phyloP scores from a whole-genome alignment of 805 yeast genomes.

The Millerago galiae region DNA sequence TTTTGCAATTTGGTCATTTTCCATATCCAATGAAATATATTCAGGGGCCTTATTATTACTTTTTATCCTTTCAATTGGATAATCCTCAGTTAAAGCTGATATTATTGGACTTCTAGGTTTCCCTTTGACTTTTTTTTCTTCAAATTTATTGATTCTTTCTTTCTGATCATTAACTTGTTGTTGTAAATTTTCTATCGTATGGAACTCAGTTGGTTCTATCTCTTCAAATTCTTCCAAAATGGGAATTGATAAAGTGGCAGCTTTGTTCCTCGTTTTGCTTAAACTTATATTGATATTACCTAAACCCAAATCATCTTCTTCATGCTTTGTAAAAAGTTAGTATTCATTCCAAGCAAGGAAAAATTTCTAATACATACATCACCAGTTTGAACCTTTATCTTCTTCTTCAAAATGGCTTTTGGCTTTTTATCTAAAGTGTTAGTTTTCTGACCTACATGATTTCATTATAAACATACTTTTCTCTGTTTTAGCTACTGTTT shows the following conservation, averaged over 20 bases:
- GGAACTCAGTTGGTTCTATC: too few species aligned
- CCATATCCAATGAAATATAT: constrained; percentile 3
- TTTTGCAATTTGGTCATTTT: constrained; percentile 13
- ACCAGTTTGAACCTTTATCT: not conserved
- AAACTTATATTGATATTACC: constrained; percentile 1
- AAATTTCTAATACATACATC: too few species aligned
- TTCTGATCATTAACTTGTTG: too few species aligned
- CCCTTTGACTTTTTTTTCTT: too few species aligned
- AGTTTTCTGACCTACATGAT: not conserved
- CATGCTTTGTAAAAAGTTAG: constrained; percentile 2
- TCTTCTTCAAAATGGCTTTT: not conserved
- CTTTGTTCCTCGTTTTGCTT: constrained; percentile 3
- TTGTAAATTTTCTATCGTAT: too few species aligned
- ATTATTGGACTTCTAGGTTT: too few species aligned
- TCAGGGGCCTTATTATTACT: not conserved
- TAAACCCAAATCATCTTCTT: not conserved
- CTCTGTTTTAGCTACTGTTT: not conserved
- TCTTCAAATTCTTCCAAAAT: constrained; percentile 1
- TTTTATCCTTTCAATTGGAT: too few species aligned
- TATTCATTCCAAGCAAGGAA: not conserved
- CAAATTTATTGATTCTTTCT: too few species aligned
- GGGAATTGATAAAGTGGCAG: constrained; percentile 1
- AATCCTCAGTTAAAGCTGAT: too few species aligned
- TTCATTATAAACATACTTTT: not conserved
- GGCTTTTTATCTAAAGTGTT: not conserved